Base-by-base conservation (phyloP, 176 grass and related monocot species). In the Juncus effusus region DNA sequence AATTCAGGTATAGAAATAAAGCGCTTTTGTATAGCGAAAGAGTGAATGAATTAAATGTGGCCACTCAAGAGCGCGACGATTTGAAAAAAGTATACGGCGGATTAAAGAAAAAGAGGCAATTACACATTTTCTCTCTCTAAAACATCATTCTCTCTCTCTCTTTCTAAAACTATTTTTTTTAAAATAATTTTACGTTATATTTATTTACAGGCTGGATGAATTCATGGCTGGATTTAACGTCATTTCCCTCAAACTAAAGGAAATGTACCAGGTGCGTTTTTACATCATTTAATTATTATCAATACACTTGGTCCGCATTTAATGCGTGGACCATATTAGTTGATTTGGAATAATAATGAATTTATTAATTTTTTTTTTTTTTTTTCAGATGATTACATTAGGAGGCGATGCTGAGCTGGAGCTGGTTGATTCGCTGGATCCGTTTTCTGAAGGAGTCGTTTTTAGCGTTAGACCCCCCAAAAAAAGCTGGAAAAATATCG, bases 391-490 rank as follows among this genome's bases (percentile, higher is more conserved):
- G 94, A 99, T 99, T 76, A 99, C 94, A 10, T 86, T 99, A 82
- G 94, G 94, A 74, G 94, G 94, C 10, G 94, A 99, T 78, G 94
- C 94, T 49, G 94, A 99, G 73, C 73, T 99, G 68, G 88, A 99
- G 88, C 80, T 93, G 61, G 88, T 99, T 76, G 94, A 99, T 80
- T 99, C 94, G 15, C 70, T 99, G 63, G 94, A 99, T 61, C 88
- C 94, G 36, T 99, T 99, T 78, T 99, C 94, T 59, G 94, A 99
- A 81, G 94, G 94, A 16, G 94, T 99, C 76, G 94, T 99, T 86
- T 99, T 99, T 56, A 99, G 94, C 69, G 88, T 99, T 39, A 86
- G 94, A 69, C 94, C 94, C 61, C 94, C 88, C 38, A 99, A 89
- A 79, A 99, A 93, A 79, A 93, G 88, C 72, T 93, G 88, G 88